Conservation (phyloP, 306 rosid genomes). For the Fragaria ananassa region DNA sequence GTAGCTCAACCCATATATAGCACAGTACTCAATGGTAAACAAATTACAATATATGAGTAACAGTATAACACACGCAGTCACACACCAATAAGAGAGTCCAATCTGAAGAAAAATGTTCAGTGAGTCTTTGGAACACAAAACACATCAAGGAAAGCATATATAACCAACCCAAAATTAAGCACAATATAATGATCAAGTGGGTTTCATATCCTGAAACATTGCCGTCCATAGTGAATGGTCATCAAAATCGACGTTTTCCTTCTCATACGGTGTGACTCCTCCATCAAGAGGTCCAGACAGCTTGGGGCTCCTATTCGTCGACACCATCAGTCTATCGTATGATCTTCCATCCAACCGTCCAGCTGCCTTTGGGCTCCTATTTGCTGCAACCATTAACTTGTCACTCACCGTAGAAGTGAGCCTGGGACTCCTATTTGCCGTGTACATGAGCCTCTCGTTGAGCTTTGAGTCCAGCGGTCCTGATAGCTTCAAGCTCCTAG, state of each 20-base stretch:
- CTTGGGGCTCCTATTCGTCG: conserved; percentile 28
- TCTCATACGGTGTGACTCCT: conserved; percentile 35
- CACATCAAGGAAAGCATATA: not conserved
- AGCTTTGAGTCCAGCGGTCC: conserved; percentile 85
- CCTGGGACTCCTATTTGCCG: conserved; percentile 43
- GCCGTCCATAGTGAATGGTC: conserved; percentile 74
- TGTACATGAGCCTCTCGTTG: conserved; percentile 39
- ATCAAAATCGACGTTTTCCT: conserved; percentile 47
- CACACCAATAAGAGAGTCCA: not conserved
- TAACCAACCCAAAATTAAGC: not conserved
- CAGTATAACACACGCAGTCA: not conserved
- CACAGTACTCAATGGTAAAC: too few species aligned
- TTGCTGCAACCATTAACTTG: conserved; percentile 18
- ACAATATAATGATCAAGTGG: conserved; percentile 40
- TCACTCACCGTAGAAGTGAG: conserved; percentile 15
- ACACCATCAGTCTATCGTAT: conserved; percentile 21
- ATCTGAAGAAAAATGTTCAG: not conserved
- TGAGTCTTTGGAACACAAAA: not conserved
- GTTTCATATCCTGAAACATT: conserved; percentile 82
- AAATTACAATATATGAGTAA: not conserved
- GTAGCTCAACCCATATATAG: too few species aligned
- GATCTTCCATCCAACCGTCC: conserved; percentile 42
- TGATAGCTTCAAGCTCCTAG: conserved; percentile 40
- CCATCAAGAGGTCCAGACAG: conserved; percentile 38
- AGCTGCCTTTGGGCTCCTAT: conserved; percentile 50